A percentile compares a stretch with the other conserved stretches of the same genome.
These are phyloP conservation scores for Xylaria hypoxylon DNA, from an alignment of 2,329 filamentous ascomycete species.

Conservation along the genomic window DNA sequence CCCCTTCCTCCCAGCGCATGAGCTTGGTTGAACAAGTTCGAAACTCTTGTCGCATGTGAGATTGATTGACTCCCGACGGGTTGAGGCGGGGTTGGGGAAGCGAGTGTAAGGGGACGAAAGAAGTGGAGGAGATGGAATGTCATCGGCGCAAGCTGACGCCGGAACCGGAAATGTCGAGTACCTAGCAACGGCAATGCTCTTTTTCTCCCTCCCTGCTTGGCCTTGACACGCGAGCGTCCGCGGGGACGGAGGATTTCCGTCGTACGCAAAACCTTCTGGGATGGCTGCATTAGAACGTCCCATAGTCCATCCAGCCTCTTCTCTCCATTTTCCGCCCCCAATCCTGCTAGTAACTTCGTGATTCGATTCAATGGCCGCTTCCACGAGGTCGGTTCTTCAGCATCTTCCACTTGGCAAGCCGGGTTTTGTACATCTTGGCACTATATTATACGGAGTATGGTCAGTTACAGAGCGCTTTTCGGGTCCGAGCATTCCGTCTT, in stretches of 20 bases:
- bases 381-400: slow-evolving; percentile 43
- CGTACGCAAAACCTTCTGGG: slow-evolving; percentile 20
- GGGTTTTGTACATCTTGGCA: slow-evolving; percentile 45
- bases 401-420: slow-evolving; percentile 45
- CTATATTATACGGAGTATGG: slow-evolving; percentile 25
- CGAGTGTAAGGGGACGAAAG: slow-evolving; percentile 12
- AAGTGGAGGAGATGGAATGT: slow-evolving; percentile 19
- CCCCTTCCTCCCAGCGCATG: slow-evolving; percentile 3
- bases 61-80: slow-evolving; percentile 34
- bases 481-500: slow-evolving; percentile 13
- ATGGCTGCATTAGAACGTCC: slow-evolving; percentile 31
- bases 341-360: slow-evolving; percentile 9
- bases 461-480: slow-evolving; percentile 19
- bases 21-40: slow-evolving; percentile 19
- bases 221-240: slow-evolving; percentile 14
- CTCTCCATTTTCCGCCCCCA: slow-evolving; percentile 25
- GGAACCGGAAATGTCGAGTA: slow-evolving; percentile 25
- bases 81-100: slow-evolving; percentile 12
- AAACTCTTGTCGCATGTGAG: slow-evolving; percentile 35
- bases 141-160: slow-evolving; percentile 14
- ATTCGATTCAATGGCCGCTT: slow-evolving; percentile 37
- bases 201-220: background rate
- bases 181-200: slow-evolving; percentile 24
- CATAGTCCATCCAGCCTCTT: slow-evolving; percentile 18
- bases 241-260: slow-evolving; percentile 28